phyloP scores from a whole-genome alignment of 2,329 filamentous ascomycete genomes.

The Dactylellina cionopaga region DNA sequence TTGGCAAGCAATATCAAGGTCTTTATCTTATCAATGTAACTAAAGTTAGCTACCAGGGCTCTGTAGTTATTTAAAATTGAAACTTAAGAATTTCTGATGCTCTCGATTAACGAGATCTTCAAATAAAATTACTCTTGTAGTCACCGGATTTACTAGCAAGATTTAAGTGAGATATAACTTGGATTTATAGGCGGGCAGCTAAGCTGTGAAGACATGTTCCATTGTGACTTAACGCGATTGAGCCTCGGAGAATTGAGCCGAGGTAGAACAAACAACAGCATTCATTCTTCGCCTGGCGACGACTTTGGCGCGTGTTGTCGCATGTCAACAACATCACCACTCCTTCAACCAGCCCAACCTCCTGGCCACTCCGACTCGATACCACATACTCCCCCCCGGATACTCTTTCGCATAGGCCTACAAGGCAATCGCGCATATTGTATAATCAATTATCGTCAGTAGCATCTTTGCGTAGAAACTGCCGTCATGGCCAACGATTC shows the following conservation, averaged over 20 bases:
- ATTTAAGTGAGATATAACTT: no score
- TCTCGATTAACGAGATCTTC: no score
- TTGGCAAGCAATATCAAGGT: no score
- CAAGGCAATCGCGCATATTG: not conserved
- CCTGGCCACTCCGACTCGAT: not conserved
- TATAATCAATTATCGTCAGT: not conserved
- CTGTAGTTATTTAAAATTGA: no score
- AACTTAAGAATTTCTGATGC: no score
- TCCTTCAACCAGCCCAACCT: constrained; percentile 37
- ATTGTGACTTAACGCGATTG: not conserved
- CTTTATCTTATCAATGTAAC: no score
- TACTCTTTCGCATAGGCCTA: not conserved
- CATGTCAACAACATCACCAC: constrained; percentile 53
- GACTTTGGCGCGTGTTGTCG: constrained; percentile 37
- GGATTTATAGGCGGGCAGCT: not conserved
- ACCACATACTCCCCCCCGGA: not conserved
- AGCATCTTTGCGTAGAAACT: not conserved
- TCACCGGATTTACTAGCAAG: no score
- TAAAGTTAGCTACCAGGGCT: no score
- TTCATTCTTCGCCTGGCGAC: not conserved
- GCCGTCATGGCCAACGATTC: constrained; percentile 41
- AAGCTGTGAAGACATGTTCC: not conserved
- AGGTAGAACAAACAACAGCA: no score
- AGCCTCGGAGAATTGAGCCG: constrained; percentile 48
- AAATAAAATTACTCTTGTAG: no score